Evolutionary conservation across 495 filamentous ascomycete genomes (phyloP).

Genomic region (Daldinia grandis): DNA sequence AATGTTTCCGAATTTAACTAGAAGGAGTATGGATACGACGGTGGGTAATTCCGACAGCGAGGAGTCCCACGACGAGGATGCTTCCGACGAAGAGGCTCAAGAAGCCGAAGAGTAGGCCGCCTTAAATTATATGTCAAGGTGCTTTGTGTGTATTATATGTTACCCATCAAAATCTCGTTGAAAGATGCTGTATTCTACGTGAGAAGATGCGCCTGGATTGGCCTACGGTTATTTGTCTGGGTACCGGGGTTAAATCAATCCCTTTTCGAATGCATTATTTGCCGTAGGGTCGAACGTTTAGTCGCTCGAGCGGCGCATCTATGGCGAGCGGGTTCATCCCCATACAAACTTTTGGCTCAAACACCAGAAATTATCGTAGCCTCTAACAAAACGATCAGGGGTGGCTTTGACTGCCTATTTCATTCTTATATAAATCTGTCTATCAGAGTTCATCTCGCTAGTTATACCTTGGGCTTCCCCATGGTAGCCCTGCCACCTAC

Average conservation of each 20-base stretch:
- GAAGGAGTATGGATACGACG: conserved; percentile 47
- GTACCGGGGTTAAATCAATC: neutral
- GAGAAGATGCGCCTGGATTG: neutral
- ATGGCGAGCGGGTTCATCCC: too few relatives aligned
- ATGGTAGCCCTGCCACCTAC: too few relatives aligned
- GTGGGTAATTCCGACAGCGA: conserved; percentile 33
- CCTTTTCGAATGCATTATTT: neutral
- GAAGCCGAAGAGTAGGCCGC: conserved; percentile 8
- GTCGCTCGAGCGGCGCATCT: too few relatives aligned
- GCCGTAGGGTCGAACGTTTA: too few relatives aligned
- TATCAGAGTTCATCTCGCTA: too few relatives aligned
- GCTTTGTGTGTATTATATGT: neutral
- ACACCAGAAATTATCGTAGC: too few relatives aligned
- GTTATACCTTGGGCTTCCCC: too few relatives aligned
- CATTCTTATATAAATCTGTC: too few relatives aligned
- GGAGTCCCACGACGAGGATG: neutral
- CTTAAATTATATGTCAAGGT: neutral
- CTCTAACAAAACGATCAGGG: too few relatives aligned
- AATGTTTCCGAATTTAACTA: conserved; percentile 54
- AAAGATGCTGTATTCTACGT: neutral
- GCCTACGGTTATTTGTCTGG: neutral
- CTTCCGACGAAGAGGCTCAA: conserved; percentile 3
- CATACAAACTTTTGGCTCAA: too few relatives aligned
- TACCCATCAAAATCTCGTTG: neutral
- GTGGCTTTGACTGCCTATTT: too few relatives aligned